Evolutionary conservation across 192 early-diverging fungal genomes (phyloP), one percentile per base, ranked within the genome.

Genomic region (Linnemannia elongata): DNA sequence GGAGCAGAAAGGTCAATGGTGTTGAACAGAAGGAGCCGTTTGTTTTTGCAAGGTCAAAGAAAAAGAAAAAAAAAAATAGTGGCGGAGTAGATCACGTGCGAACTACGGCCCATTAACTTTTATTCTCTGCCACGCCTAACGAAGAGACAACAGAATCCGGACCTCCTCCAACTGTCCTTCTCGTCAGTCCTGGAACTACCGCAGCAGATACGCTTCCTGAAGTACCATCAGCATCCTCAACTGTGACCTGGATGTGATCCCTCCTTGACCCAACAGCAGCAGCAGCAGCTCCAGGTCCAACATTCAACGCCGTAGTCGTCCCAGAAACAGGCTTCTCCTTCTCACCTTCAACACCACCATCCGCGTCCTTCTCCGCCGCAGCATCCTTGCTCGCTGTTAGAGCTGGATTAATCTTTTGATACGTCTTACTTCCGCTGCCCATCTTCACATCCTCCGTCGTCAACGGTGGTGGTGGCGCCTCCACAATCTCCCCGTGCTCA

Each of bases 381-480:
- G 47, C 27, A 35, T 41, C 55, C 38, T 44, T 66, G n/a, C 30
- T 12, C 44, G 44, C 20, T 35, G n/a, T 42, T 2, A 54, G 15
- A 66, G 72, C 47, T 18, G 63, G 45, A 45, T 8, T 71, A 6
- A 75, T 54, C 24, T 83, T 44, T 12, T 83, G 30, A 74, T 85
- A 85, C 27, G 49, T 6, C 69, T 72, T 79, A 45, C 83, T 86
- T 33, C 83, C 83, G 4, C 41, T 45, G 44, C 83, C 83, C 83
- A 86, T 86, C 47, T 80, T 86, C 24, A 77, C 70, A 69, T 86
- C 83, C 60, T 86, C 83, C 45, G 73, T 66, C 63, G 78, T 77
- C 70, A 86, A 45, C 22, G 83, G 83, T 20, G 78, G 75, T 49
- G 66, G 54, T 1, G 49, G 75, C 17, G 75, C 52, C 10, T 54